phyloP scores from a whole-genome alignment of 352 stramenopile species.

The Phytophthora idaei region DNA sequence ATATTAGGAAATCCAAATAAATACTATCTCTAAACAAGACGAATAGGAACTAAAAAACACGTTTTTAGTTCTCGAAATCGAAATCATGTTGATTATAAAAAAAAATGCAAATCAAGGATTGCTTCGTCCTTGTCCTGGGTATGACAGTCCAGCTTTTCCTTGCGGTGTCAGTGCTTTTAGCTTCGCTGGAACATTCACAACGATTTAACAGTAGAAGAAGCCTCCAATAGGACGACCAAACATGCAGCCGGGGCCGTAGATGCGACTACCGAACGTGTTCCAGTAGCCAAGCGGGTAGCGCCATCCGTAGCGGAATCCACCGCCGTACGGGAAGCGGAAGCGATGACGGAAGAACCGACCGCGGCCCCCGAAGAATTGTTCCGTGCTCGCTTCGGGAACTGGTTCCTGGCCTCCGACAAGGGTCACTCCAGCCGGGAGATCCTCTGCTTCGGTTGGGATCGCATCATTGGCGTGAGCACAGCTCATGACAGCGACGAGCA shows the following conservation, averaged over 20 bases:
- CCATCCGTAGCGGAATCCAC: not conserved
- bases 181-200: not conserved
- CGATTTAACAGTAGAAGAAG: conserved; percentile 2
- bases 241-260: conserved; percentile 36
- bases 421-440: not conserved
- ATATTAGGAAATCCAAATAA: no score
- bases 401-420: not conserved
- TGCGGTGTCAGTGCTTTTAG: not conserved
- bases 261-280: conserved; percentile 41
- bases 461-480: not conserved
- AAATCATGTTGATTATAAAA: no score
- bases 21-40: no score
- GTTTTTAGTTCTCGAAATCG: no score
- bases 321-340: not conserved
- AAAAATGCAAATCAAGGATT: not conserved
- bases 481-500: not conserved
- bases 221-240: conserved; percentile 33
- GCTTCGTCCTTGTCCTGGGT: not conserved
- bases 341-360: not conserved
- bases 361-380: not conserved
- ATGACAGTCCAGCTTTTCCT: not conserved
- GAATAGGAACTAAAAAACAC: no score
- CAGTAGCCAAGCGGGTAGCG: conserved; percentile 36
- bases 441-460: not conserved
- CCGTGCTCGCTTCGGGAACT: not conserved